A percentile compares a stretch with the other conserved stretches of the same genome.
phyloP scores from a whole-genome alignment of 2,329 filamentous ascomycete genomes.

The Hymenoscyphus fructigenus region DNA sequence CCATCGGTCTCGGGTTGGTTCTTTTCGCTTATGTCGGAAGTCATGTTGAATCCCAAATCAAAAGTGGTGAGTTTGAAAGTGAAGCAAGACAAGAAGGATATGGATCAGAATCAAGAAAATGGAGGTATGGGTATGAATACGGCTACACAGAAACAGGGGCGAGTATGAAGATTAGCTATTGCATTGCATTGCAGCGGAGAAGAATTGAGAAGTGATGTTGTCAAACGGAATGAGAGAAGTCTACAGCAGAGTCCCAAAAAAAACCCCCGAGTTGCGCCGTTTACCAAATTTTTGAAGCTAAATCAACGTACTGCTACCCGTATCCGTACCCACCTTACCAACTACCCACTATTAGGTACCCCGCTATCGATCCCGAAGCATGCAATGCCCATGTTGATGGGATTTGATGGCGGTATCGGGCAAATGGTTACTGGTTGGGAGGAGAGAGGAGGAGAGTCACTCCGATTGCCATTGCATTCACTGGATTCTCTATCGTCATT shows the following conservation, averaged over 20 bases:
- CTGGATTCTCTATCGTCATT: background rate
- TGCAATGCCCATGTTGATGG: background rate
- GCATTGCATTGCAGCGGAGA: background rate
- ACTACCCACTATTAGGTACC: no score
- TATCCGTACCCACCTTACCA: no score
- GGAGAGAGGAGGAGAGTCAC: background rate
- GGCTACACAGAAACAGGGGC: background rate
- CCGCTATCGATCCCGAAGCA: background rate
- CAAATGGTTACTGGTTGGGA: background rate
- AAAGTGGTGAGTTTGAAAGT: background rate
- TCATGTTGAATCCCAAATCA: background rate
- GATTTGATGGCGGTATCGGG: background rate
- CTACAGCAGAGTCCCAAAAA: background rate
- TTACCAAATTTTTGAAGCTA: background rate
- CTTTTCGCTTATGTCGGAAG: background rate
- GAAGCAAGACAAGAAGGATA: background rate
- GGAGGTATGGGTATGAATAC: background rate
- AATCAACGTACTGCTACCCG: background rate
- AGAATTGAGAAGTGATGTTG: background rate
- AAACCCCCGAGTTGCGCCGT: background rate
- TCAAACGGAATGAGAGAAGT: background rate
- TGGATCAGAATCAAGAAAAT: background rate
- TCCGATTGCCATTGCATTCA: background rate
- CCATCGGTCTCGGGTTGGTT: slow-evolving; percentile 3
- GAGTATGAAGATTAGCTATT: background rate